Evolutionary conservation across 805 yeast species (phyloP).

Genomic region (Metschnikowia lochheadii): DNA sequence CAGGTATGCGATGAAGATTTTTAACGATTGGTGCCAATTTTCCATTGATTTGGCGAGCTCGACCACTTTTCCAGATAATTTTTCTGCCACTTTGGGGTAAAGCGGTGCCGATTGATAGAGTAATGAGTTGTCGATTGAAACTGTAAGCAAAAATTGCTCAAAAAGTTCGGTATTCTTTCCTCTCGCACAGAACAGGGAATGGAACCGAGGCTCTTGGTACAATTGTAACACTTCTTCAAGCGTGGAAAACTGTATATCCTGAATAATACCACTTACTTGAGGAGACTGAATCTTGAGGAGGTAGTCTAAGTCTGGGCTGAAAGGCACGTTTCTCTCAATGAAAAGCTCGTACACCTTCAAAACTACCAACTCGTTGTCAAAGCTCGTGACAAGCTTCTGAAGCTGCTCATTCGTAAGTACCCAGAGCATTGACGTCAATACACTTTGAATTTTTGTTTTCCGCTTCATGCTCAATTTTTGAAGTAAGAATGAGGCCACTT

Average conservation of each 20-base stretch:
- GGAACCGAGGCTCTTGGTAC: background rate
- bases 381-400: constrained; percentile 1
- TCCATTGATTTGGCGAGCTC: constrained; percentile 15
- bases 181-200: background rate
- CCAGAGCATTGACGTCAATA: constrained; percentile 24
- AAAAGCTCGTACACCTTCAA: constrained; percentile 6
- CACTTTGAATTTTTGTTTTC: constrained; percentile 14
- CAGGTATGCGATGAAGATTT: constrained; percentile 13
- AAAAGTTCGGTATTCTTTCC: background rate
- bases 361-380: constrained; percentile 8
- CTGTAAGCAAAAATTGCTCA: background rate
- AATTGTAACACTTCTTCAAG: constrained; percentile 1
- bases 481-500: background rate
- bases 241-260: background rate
- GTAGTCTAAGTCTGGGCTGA: constrained; percentile 9
- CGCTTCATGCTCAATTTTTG: background rate
- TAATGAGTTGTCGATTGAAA: constrained; percentile 7
- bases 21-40: constrained; percentile 20
- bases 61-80: constrained; percentile 10
- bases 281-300: constrained; percentile 8
- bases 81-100: constrained; percentile 9
- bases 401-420: constrained; percentile 22
- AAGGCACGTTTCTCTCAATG: constrained; percentile 2
- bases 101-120: constrained; percentile 13
- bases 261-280: constrained; percentile 8